Evolutionary conservation across 2,329 filamentous ascomycete species (phyloP).

Genomic region (Anthostomella pinea): DNA sequence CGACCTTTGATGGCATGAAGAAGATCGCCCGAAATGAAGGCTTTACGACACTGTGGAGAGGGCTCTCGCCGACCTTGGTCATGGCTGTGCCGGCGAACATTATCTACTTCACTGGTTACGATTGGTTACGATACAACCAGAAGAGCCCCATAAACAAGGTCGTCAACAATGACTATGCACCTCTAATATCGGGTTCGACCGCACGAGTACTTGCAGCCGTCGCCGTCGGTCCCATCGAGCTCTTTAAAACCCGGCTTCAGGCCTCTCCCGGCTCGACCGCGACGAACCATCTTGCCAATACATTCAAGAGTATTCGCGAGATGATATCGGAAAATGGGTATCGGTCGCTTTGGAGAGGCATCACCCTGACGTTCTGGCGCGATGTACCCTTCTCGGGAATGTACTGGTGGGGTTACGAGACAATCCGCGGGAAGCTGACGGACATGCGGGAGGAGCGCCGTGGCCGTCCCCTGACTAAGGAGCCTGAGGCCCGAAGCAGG

Average conservation of each 20-base stretch:
- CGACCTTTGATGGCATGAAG: constrained; percentile 84
- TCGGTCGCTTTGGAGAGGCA: constrained; percentile 80
- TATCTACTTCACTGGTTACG: constrained; percentile 98
- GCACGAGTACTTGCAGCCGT: constrained; percentile 80
- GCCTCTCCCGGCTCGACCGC: constrained; percentile 60
- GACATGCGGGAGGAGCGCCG: constrained; percentile 59
- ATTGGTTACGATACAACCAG: constrained; percentile 78
- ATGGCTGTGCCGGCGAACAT: constrained; percentile 97
- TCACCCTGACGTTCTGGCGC: constrained; percentile 89
- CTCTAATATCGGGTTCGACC: constrained; percentile 73
- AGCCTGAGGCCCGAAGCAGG: constrained; percentile 36
- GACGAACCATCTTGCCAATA: constrained; percentile 73
- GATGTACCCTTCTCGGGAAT: constrained; percentile 96
- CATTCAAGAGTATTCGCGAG: constrained; percentile 69
- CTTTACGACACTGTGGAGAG: constrained; percentile 81
- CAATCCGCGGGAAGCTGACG: constrained; percentile 67
- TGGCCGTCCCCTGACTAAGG: constrained; percentile 39
- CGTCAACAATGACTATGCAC: constrained; percentile 68
- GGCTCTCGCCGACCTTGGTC: constrained; percentile 85
- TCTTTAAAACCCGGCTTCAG: constrained; percentile 90
- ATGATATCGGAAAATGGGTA: constrained; percentile 81
- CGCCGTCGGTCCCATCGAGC: constrained; percentile 85
- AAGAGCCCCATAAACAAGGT: constrained; percentile 67
- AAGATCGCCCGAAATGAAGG: constrained; percentile 97
- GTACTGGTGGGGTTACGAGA: constrained; percentile 98